These are phyloP conservation scores for Hippophae tibetana DNA, from an alignment of 306 rosid genomes.

Conservation along the genomic window DNA sequence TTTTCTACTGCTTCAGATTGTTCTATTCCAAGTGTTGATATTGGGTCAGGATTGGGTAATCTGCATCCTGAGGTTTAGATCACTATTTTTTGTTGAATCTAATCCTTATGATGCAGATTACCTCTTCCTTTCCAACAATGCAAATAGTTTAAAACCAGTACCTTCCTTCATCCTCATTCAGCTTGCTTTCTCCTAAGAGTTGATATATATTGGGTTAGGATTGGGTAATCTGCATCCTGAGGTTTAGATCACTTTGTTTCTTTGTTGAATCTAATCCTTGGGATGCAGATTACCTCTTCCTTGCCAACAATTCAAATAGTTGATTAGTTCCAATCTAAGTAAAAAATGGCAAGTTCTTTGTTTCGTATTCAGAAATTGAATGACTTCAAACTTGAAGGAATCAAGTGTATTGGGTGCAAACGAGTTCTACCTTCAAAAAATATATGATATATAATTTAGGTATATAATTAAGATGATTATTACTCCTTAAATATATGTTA, in stretches of 20 bases:
- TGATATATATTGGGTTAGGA: conserved; percentile 28
- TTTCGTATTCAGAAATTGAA: too few species aligned
- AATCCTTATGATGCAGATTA: conserved; percentile 49
- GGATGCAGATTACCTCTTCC: conserved; percentile 45
- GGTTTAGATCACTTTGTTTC: conserved; percentile 43
- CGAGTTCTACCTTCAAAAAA: too few species aligned
- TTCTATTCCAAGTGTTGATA: not conserved
- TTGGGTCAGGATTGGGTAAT: conserved; percentile 44
- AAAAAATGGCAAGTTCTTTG: too few species aligned
- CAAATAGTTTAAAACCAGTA: not conserved
- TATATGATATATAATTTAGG: too few species aligned
- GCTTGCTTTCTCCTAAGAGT: too few species aligned
- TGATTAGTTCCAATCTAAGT: not conserved
- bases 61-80: conserved; percentile 76
- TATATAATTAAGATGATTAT: too few species aligned
- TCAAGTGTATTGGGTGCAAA: too few species aligned
- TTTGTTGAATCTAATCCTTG: conserved; percentile 38
- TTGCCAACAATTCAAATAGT: conserved; percentile 8
- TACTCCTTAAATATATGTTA: too few species aligned
- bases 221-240: conserved; percentile 58
- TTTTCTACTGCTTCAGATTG: too few species aligned
- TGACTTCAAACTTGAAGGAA: too few species aligned
- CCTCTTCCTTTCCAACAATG: conserved; percentile 24
- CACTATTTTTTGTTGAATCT: conserved; percentile 21
- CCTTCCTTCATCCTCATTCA: too few species aligned